Evolutionary conservation across 2,329 filamentous ascomycete genomes (phyloP).

Genomic region (Fusarium tjaetaba): DNA sequence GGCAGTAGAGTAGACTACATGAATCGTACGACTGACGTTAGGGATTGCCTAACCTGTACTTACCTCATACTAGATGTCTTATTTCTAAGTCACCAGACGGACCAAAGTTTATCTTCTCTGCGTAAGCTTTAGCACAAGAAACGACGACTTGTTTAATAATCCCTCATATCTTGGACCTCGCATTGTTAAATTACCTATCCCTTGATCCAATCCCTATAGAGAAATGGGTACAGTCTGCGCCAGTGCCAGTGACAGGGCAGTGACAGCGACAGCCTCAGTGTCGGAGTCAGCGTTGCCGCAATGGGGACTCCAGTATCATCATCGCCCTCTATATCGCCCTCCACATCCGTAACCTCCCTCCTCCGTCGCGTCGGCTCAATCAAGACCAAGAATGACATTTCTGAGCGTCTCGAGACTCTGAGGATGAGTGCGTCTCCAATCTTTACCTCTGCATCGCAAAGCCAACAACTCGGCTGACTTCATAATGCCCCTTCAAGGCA

Average conservation of each 20-base stretch:
- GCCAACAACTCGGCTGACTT: conserved; percentile 7
- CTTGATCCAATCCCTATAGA: background rate
- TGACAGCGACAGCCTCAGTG: background rate
- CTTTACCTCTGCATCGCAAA: background rate
- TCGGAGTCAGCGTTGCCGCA: conserved; percentile 4
- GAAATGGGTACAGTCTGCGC: background rate
- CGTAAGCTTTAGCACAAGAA: background rate
- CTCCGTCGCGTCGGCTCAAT: conserved; percentile 24
- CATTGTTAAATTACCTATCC: background rate
- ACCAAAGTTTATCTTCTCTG: background rate
- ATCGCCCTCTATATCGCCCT: conserved; percentile 15
- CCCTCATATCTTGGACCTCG: background rate
- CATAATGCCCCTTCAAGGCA: conserved; percentile 12
- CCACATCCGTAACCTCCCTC: conserved; percentile 24
- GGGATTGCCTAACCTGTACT: background rate
- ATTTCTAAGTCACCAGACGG: background rate
- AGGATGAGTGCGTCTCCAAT: conserved; percentile 31
- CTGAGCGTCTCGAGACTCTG: conserved; percentile 18
- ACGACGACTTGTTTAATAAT: background rate
- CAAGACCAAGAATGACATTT: conserved; percentile 14
- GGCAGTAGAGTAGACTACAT: background rate
- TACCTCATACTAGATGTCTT: background rate
- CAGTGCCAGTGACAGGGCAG: background rate
- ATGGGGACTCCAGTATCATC: conserved; percentile 19
- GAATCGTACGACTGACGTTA: background rate